Conservation (phyloP, 306 rosid genomes). For the Erythrophleum fordii region DNA sequence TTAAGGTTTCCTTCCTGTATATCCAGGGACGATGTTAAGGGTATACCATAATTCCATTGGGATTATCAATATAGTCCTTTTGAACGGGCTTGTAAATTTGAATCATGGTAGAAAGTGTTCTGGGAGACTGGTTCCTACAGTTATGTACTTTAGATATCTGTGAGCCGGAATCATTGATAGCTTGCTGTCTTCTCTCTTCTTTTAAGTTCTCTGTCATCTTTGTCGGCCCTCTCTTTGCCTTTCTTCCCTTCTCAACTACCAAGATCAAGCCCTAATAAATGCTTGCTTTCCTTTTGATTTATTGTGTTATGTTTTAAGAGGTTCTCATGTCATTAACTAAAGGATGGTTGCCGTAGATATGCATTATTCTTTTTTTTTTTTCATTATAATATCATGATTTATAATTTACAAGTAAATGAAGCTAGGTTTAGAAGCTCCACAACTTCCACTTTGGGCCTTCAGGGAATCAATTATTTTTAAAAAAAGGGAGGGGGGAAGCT, state of each 20-base stretch:
- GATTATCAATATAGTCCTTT: not conserved
- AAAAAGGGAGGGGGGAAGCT: too few species aligned
- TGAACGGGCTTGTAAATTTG: conserved; percentile 1
- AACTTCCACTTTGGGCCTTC: too few species aligned
- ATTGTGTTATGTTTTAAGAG: conserved; percentile 2
- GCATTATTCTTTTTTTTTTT: too few species aligned
- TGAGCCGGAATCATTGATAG: not conserved
- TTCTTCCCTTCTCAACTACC: not conserved
- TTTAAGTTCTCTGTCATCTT: not conserved
- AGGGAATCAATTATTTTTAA: too few species aligned
- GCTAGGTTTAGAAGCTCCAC: too few species aligned
- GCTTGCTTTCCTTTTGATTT: conserved; percentile 3
- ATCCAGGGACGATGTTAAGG: not conserved
- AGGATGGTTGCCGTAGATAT: too few species aligned
- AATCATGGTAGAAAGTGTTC: not conserved
- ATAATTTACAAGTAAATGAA: too few species aligned
- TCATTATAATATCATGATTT: too few species aligned
- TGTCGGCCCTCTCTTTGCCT: not conserved
- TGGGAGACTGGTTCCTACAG: not conserved
- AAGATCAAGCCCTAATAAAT: not conserved
- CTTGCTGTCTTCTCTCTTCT: not conserved
- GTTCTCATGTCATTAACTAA: not conserved
- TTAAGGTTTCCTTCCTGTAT: not conserved
- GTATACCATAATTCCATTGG: not conserved
- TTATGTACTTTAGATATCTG: not conserved